These are phyloP conservation scores for Chalaropsis thielavioides DNA, from an alignment of 2,329 filamentous ascomycete genomes.

Conservation along the genomic window DNA sequence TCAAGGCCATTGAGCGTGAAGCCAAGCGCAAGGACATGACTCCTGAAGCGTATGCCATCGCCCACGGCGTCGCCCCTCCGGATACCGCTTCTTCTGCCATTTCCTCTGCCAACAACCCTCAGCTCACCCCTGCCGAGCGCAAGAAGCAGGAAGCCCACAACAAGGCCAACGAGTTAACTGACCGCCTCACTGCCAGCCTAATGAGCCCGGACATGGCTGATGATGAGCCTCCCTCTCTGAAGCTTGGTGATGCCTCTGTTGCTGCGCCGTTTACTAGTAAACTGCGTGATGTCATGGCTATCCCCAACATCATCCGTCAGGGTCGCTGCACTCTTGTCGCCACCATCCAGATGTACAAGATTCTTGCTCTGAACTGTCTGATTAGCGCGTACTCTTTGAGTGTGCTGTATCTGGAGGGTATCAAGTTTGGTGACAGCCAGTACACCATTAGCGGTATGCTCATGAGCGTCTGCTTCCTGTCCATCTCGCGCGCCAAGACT, in stretches of 20 bases:
- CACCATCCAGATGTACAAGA: constrained; percentile 99
- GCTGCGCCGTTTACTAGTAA: constrained; percentile 97
- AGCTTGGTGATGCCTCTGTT: constrained; percentile 92
- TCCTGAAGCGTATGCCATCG: constrained; percentile 40
- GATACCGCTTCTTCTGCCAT: constrained; percentile 54
- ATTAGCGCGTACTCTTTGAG: constrained; percentile 96
- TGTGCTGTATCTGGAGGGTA: constrained; percentile 91
- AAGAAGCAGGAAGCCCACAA: constrained; percentile 51
- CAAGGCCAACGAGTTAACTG: constrained; percentile 65
- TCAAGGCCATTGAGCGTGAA: constrained; percentile 81
- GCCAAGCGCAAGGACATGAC: constrained; percentile 61
- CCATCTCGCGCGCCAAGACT: constrained; percentile 91
- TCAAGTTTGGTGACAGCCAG: constrained; percentile 97
- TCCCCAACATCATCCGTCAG: constrained; percentile 96
- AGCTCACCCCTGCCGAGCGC: constrained; percentile 36
- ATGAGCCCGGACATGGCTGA: constrained; percentile 82
- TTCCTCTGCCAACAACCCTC: constrained; percentile 34
- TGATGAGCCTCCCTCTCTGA: constrained; percentile 84
- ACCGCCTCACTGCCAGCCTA: constrained; percentile 74
- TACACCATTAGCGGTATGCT: constrained; percentile 98
- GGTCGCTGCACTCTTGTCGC: constrained; percentile 94
- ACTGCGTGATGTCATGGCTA: constrained; percentile 87
- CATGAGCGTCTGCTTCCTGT: constrained; percentile 98
- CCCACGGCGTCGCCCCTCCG: constrained; percentile 38
- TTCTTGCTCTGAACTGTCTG: constrained; percentile 89